Conservation (phyloP, 352 stramenopile species). For the Pythium diclinum region DNA sequence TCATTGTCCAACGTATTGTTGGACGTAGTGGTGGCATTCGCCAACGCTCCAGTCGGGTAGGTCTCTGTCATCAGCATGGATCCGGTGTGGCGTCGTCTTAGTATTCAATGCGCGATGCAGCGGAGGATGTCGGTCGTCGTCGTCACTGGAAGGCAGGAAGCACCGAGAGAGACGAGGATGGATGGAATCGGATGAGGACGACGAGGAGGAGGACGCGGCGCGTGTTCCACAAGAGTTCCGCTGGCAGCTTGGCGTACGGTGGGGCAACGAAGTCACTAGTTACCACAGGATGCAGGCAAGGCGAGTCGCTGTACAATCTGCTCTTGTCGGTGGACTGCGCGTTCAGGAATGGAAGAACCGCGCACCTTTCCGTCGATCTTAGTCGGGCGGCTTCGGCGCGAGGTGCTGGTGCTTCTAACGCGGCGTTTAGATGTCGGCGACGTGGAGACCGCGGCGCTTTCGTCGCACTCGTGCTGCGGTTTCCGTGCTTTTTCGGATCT, state of each 20-base stretch:
- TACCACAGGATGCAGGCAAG: not conserved
- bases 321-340: slow-evolving; percentile 11
- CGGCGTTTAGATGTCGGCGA: slow-evolving; percentile 2
- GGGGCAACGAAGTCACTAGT: not conserved
- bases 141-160: not conserved
- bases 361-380: slow-evolving; percentile 35
- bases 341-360: slow-evolving; percentile 32
- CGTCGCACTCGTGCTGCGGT: slow-evolving; percentile 26
- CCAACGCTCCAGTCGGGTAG: slow-evolving; percentile 36
- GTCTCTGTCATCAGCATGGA: slow-evolving; percentile 70
- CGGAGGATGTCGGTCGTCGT: not conserved
- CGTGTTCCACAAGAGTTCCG: slow-evolving; percentile 28
- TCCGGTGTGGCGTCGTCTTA: not conserved
- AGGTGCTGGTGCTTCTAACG: slow-evolving; percentile 9
- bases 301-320: too few relatives aligned
- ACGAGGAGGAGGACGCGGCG: not conserved
- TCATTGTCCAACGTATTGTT: slow-evolving; percentile 44
- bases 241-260: slow-evolving; percentile 17
- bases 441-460: slow-evolving; percentile 22
- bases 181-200: not conserved
- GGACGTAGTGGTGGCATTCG: slow-evolving; percentile 23
- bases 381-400: slow-evolving; percentile 19
- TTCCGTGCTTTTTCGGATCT: slow-evolving; percentile 48
- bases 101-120: too few relatives aligned
- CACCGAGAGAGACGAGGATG: not conserved